A percentile compares a stretch with the other conserved stretches of the same genome.
Conservation (phyloP, 179 eudicot genomes). For the Silene coronaria region DNA sequence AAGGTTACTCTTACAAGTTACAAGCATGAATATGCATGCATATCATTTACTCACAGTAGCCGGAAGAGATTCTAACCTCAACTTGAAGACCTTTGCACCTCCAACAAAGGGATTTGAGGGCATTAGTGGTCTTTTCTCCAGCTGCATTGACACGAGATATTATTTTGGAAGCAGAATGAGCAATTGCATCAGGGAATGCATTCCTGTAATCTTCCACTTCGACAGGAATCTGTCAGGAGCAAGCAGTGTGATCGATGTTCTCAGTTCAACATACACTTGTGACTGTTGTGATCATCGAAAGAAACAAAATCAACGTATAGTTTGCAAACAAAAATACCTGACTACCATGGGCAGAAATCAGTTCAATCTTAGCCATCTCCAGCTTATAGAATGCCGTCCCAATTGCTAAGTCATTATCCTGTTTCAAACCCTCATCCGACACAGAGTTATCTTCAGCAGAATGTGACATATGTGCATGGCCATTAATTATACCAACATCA, state of each 20-base stretch:
- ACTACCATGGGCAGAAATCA: slow-evolving; percentile 66
- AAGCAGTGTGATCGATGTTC: slow-evolving; percentile 18
- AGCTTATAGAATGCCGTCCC: slow-evolving; percentile 86
- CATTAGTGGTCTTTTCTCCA: slow-evolving; percentile 79
- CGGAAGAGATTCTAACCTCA: slow-evolving; percentile 44
- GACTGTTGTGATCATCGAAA: not conserved
- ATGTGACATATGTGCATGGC: slow-evolving; percentile 39
- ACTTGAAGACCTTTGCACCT: slow-evolving; percentile 88
- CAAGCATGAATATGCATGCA: too few species aligned
- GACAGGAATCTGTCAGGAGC: slow-evolving; percentile 51
- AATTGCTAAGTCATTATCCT: slow-evolving; percentile 46
- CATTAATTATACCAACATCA: slow-evolving; percentile 45
- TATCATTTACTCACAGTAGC: not conserved
- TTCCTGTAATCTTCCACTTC: slow-evolving; percentile 74
- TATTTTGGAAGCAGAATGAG: slow-evolving; percentile 86
- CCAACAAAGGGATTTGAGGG: slow-evolving; percentile 87
- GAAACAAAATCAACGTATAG: not conserved
- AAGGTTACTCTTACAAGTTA: too few species aligned
- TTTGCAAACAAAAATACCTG: slow-evolving; percentile 41
- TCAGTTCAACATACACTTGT: slow-evolving; percentile 2
- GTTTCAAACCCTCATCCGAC: slow-evolving; percentile 54
- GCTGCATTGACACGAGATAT: slow-evolving; percentile 84
- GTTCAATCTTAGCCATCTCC: slow-evolving; percentile 72
- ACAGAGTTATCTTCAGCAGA: slow-evolving; percentile 42
- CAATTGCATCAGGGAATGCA: slow-evolving; percentile 84